Evolutionary conservation across 345 rosid species (phyloP), one percentile per base, ranked within the genome.

Genomic region (Nephelium lappaceum): DNA sequence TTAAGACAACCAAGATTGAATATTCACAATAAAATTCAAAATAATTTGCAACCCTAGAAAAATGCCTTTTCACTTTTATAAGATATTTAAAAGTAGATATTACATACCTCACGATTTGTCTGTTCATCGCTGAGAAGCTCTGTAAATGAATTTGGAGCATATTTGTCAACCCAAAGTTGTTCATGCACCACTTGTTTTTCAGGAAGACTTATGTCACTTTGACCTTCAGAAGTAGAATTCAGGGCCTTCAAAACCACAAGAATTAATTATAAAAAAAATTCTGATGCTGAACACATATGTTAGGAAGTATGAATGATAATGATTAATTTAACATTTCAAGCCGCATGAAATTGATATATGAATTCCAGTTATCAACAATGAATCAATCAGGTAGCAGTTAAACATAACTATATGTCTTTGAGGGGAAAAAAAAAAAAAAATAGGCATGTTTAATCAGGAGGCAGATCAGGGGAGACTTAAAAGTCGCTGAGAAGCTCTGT

Each of bases 61-160:
- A 42, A 67, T 41, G 18, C 23, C 24, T 57, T 79, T 55, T 67
- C 25, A 41, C 74, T 73, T 25, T 80, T 27, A 63, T 80, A 49
- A 51, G 49, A 67, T 27, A 24, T 7, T 24, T 66, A n/a, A 77
- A 57, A 85, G 75, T 55, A 73, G 31, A 60, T 53, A 76, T 69
- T 39, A 70, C 61, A 1, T 86, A 91, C 99, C 97, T 96, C 98
- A 49, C 99, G 95, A 84, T 96, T 96, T 72, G 98, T 96, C 71
- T 88, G 94, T 80, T 96, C 99, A 84, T 94, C 99, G 81, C 99
- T 94, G 71, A 96, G 97, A 71, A 96, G 97, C 91, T 96, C 99
- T 8, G 97, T 93, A 75, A 96, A 96, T 76, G 97, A 92, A 81
- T 83, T 86, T 58, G 99, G 99, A 86, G 97, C 87, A 85, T 96